Evolutionary conservation across 257 asterid genomes (phyloP).

Genomic region (Solanum chiquidenum): DNA sequence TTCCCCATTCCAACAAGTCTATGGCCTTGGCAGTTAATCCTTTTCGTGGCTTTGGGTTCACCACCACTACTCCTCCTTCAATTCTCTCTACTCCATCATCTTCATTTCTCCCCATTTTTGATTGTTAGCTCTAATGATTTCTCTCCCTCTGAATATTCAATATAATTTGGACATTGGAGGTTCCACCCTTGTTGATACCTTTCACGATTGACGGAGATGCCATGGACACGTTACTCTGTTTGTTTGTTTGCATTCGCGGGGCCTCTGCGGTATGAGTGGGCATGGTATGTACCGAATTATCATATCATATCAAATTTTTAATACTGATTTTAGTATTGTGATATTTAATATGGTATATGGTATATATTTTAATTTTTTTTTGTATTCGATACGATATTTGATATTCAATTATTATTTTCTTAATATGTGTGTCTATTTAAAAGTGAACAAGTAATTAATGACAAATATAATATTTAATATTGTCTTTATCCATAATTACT

Average conservation of each 20-base stretch:
- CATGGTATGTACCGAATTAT: no score
- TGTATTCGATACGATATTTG: no score
- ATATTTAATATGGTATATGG: no score
- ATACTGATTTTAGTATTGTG: no score
- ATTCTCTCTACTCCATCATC: constrained; percentile 28
- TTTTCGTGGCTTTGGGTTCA: constrained; percentile 59
- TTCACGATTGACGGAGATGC: not conserved
- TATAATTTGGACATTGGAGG: not conserved
- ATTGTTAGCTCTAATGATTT: not conserved
- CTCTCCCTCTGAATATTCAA: not conserved
- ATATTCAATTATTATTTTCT: no score
- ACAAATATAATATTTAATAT: no score
- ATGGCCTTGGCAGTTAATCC: constrained; percentile 56
- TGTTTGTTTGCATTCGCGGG: not conserved
- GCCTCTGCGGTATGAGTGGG: not conserved
- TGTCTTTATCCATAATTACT: no score
- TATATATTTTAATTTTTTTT: no score
- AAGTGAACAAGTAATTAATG: no score
- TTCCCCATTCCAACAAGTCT: constrained; percentile 69
- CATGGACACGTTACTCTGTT: not conserved
- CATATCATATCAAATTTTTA: no score
- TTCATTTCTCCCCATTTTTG: constrained; percentile 22
- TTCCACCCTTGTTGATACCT: not conserved
- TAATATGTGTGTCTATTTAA: no score
- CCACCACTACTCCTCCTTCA: constrained; percentile 40